Evolutionary conservation across 805 yeast species (phyloP).

Genomic region (Pichia deserticola): DNA sequence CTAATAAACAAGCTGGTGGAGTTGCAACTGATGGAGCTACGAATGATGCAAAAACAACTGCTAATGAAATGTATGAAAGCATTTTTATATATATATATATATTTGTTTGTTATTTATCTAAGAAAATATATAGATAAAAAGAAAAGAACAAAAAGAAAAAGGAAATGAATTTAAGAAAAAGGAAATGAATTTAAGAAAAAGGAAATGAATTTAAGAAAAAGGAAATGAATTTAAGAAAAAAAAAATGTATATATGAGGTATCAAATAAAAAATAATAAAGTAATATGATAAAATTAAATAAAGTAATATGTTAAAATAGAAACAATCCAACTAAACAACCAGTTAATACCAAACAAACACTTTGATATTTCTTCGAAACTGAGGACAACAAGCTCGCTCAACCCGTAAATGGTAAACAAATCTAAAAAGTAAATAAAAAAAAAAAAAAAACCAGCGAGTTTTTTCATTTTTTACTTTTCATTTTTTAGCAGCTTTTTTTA

Average conservation of each 20-base stretch:
- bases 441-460: no score
- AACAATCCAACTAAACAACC: no score
- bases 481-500: no score
- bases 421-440: no score
- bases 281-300: no score
- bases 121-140: neutral
- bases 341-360: no score
- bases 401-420: no score
- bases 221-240: neutral
- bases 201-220: neutral
- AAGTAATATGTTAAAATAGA: no score
- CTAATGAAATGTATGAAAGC: conserved; percentile 15
- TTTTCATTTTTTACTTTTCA: no score
- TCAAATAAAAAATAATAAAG: neutral
- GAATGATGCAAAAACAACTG: conserved; percentile 31
- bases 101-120: neutral
- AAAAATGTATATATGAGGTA: no score
- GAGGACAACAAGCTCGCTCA: no score
- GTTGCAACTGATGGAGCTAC: conserved; percentile 43
- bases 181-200: neutral
- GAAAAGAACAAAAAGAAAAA: neutral
- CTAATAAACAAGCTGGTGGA: conserved; percentile 89
- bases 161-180: neutral
- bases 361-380: no score
- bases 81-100: neutral